Percentiles rank a stretch among this genome's conserved stretches.
Evolutionary conservation across 345 rosid genomes (phyloP).

Genomic region (Firmiana major): DNA sequence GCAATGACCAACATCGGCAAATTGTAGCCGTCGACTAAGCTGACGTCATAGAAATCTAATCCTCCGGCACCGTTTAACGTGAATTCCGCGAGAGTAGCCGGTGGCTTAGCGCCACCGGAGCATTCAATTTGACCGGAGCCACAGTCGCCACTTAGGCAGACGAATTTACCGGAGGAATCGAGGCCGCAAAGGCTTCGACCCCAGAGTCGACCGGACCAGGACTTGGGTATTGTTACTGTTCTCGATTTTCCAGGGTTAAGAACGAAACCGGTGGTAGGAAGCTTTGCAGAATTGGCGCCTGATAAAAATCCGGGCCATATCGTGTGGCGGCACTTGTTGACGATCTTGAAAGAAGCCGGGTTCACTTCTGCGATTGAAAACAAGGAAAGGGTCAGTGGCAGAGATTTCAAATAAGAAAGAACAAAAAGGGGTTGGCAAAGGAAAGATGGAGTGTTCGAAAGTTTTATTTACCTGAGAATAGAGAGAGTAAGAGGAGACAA

Average conservation of each 20-base stretch:
- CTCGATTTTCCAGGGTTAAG: conserved; percentile 57
- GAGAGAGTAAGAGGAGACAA: conserved; percentile 20
- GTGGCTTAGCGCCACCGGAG: conserved; percentile 70
- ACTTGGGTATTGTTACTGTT: conserved; percentile 45
- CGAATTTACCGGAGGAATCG: conserved; percentile 44
- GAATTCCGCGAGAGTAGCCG: conserved; percentile 90
- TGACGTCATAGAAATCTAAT: conserved; percentile 78
- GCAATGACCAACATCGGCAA: conserved; percentile 64
- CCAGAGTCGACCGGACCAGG: conserved; percentile 96
- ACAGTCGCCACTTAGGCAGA: conserved; percentile 77
- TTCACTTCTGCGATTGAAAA: conserved; percentile 29
- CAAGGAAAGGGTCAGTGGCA: neutral
- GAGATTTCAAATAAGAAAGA: neutral
- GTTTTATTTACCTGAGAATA: conserved; percentile 36
- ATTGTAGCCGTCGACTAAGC: conserved; percentile 73
- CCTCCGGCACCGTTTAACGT: conserved; percentile 72
- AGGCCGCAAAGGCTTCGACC: conserved; percentile 55
- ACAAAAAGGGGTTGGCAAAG: neutral
- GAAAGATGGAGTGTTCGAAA: neutral
- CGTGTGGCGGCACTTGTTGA: conserved; percentile 66
- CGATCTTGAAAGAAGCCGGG: conserved; percentile 59
- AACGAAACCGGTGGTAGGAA: conserved; percentile 71
- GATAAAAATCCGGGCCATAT: conserved; percentile 91
- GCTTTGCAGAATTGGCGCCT: conserved; percentile 64
- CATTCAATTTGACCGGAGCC: conserved; percentile 70